These are phyloP conservation scores for Pseudocercospora cruenta DNA, from an alignment of 2,329 filamentous ascomycete genomes.

Conservation along the genomic window DNA sequence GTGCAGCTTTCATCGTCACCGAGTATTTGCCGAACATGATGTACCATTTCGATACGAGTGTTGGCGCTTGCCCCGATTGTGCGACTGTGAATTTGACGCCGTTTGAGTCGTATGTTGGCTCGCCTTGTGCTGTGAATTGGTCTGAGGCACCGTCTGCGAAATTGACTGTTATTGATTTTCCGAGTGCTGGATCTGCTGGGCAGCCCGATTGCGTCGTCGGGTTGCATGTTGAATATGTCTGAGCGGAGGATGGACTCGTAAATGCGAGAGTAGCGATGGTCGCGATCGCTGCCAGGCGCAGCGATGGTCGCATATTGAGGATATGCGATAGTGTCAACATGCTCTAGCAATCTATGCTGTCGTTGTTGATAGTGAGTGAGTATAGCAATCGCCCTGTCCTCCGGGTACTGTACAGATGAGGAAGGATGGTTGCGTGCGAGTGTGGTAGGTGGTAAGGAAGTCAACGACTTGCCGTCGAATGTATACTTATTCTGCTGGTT, in stretches of 20 bases:
- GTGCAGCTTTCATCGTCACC: slow-evolving; percentile 80
- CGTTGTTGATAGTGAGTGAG: not conserved
- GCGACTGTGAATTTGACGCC: slow-evolving; percentile 82
- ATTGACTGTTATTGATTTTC: slow-evolving; percentile 80
- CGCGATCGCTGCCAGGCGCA: slow-evolving; percentile 45
- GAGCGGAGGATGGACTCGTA: slow-evolving; percentile 46
- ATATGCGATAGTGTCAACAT: slow-evolving; percentile 35
- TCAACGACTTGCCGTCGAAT: slow-evolving; percentile 1
- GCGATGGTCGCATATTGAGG: slow-evolving; percentile 36
- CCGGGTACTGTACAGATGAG: slow-evolving; percentile 11
- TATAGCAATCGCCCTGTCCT: not conserved
- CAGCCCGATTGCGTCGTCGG: slow-evolving; percentile 63
- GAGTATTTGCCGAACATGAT: slow-evolving; percentile 98
- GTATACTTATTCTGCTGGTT: slow-evolving; percentile 19
- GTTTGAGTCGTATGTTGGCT: slow-evolving; percentile 69
- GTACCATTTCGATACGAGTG: slow-evolving; percentile 89
- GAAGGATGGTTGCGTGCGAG: slow-evolving; percentile 9
- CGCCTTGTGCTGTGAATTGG: slow-evolving; percentile 72
- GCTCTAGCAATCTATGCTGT: slow-evolving; percentile 15
- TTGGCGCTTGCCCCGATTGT: slow-evolving; percentile 78
- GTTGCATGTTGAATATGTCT: slow-evolving; percentile 62
- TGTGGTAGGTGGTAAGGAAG: slow-evolving; percentile 8
- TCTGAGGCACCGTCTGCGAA: slow-evolving; percentile 78
- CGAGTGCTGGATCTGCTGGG: slow-evolving; percentile 76
- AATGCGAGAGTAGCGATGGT: slow-evolving; percentile 44